Evolutionary conservation across 1,284 basidiomycete species (phyloP), one percentile per base, ranked within the genome.

Genomic region (Amylostereum areolatum): DNA sequence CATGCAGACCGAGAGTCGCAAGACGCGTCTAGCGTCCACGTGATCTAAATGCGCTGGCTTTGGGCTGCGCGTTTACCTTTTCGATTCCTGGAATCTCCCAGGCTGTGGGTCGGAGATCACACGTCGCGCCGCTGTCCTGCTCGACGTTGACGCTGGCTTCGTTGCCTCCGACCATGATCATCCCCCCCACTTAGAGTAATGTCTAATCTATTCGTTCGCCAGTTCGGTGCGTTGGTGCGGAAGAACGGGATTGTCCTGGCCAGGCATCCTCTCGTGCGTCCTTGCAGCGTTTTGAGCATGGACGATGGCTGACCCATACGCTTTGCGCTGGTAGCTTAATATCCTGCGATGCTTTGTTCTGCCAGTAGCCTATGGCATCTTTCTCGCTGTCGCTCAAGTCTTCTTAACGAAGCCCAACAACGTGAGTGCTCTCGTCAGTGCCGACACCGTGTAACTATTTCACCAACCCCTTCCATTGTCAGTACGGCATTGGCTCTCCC

Each of bases 401-500:
- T 80, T 87, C 54, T 65, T 83, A 7, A 57, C 62, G 45, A 78
- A 75, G 54, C 72, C 76, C 1, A 81, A 80, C 58, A 77, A 80
- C 50, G 81, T 80, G 52, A 47, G 79, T 64, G 3, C 31, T 39
- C 28, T 24, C 34, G 50, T 31, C 7, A 12, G 18, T 35, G 8
- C 33, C 33, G 8, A 35, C 33, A 35, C 33, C n/a, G n/a, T n/a
- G 11, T 53, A 11, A n/a, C 10, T 28, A 36, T 9, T 27, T 42
- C n/a, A 12, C 36, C 29, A 46, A 44, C 24, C 9, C 30, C 10
- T 18, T 9, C 33, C 57, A 11, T 39, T 4, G 37, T 40, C 50
- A 87, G 84, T 81, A 78, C 63, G 84, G 83, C n/a, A 65, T 85
- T 27, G 86, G 87, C 2, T 65, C 73, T 27, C 71, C 81, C 2